Evolutionary conservation across 805 yeast species (phyloP), one percentile per base, ranked within the genome.

Genomic region (Ogataea parapolymorpha): DNA sequence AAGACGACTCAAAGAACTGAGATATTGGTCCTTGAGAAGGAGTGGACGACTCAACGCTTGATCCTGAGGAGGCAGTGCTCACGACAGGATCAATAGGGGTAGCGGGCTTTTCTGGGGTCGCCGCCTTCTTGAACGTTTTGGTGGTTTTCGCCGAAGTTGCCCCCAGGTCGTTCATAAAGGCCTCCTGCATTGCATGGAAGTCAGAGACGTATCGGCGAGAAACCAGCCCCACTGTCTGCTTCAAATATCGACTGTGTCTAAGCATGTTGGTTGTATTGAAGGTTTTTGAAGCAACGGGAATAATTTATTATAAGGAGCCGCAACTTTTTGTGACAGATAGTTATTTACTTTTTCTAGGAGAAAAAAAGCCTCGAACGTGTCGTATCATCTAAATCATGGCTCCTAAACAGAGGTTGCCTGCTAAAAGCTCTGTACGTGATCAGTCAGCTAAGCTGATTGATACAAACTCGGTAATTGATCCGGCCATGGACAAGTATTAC

Each of bases 161-260:
- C 15, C 49, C 20, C 30, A 38, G 5, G 22, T 42, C 36, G n/a
- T 31, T 38, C 26, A 48, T 33, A 38, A 63, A 62, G 8, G 63
- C 66, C 41, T 63, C 67, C 33, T 58, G 54, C 60, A 55, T 57
- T 4, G 43, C 51, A 30, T 48, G 44, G 50, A 53, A 55, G 32
- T 55, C 59, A 2, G 54, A 48, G 29, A 48, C 30, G 10, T 15
- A n/a, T 35, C 56, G 39, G 15, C 37, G 32, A 13, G 28, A 20
- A 6, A 28, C 13, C 14, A 9, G 11, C 4, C 12, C 27, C 32
- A 18, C 6, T 6, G 32, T 9, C 13, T 31, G 12, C 9, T 10
- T 22, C 13, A 31, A 20, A 13, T 10, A 13, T n/a, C 26, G 18
- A 15, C 15, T 5, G 10, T 25, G 10, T 16, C 31, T 31, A 4